These are phyloP conservation scores for Fusarium dimerum DNA, from an alignment of 2,329 filamentous ascomycete species.

Conservation along the genomic window DNA sequence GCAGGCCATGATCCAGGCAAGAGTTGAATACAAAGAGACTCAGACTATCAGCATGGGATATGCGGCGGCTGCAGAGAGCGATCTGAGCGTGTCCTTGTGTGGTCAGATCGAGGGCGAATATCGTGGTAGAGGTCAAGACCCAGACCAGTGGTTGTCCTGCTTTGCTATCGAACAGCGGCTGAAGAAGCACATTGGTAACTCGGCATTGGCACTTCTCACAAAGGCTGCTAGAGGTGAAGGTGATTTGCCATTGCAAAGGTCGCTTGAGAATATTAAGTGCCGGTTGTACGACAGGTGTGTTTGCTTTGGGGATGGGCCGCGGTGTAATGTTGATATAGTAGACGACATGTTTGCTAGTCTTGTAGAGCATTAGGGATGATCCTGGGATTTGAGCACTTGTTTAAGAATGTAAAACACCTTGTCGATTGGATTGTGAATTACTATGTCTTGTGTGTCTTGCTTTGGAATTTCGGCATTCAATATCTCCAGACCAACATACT, in stretches of 20 bases:
- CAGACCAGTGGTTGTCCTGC: constrained; percentile 11
- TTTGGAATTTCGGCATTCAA: constrained; percentile 41
- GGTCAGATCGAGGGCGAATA: constrained; percentile 11
- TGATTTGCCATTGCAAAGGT: neutral
- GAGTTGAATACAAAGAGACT: constrained; percentile 11
- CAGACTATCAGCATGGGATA: constrained; percentile 10
- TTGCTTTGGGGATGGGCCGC: constrained; percentile 19
- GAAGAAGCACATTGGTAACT: constrained; percentile 1
- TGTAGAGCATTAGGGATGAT: too few relatives aligned
- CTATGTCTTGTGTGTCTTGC: too few relatives aligned
- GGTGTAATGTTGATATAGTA: constrained; percentile 8
- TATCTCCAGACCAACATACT: constrained; percentile 51
- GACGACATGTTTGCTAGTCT: neutral
- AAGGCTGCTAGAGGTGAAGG: constrained; percentile 3
- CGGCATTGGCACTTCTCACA: constrained; percentile 6
- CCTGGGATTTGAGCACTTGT: too few relatives aligned
- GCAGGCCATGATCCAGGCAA: constrained; percentile 13
- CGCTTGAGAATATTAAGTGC: constrained; percentile 2
- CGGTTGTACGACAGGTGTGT: constrained; percentile 8
- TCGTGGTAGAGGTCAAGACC: constrained; percentile 5
- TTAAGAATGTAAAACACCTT: too few relatives aligned
- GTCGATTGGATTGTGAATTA: too few relatives aligned
- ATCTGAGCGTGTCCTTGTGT: constrained; percentile 8
- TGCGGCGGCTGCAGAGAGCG: constrained; percentile 10
- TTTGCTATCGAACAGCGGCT: constrained; percentile 8